A percentile compares a stretch with the other conserved stretches of the same genome.
These are phyloP conservation scores for Amaranthus tricolor DNA, from an alignment of 179 eudicot genomes.

Conservation along the genomic window DNA sequence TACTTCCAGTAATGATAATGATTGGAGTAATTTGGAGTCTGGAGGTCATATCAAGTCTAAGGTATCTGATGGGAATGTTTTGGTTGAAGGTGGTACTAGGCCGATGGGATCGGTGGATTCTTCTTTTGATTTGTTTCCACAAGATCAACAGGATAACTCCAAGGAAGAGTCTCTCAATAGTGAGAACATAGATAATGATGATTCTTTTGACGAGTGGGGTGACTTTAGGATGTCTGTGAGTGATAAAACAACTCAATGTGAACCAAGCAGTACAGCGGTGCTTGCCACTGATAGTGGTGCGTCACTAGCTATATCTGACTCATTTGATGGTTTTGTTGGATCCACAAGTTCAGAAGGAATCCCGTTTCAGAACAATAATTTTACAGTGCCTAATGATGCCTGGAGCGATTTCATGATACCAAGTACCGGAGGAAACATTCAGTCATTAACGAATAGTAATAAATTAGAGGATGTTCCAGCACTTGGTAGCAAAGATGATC, in stretches of 20 bases:
- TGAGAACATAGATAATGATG: slow-evolving; percentile 19
- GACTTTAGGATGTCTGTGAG: slow-evolving; percentile 23
- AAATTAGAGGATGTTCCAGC: slow-evolving; percentile 9
- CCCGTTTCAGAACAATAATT: slow-evolving; percentile 14
- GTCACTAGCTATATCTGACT: slow-evolving; percentile 28
- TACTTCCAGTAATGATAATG: slow-evolving; percentile 24
- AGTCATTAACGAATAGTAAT: background rate
- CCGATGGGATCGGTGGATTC: slow-evolving; percentile 20
- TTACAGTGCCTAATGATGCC: slow-evolving; percentile 14
- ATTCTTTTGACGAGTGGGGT: slow-evolving; percentile 23
- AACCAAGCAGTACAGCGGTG: slow-evolving; percentile 28
- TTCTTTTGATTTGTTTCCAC: slow-evolving; percentile 37
- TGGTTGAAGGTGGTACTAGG: slow-evolving; percentile 21
- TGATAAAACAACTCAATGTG: slow-evolving; percentile 28
- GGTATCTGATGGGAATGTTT: slow-evolving; percentile 29
- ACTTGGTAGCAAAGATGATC: slow-evolving; percentile 14
- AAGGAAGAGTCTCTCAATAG: slow-evolving; percentile 2
- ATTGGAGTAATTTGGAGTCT: slow-evolving; percentile 16
- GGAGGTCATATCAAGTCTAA: slow-evolving; percentile 26
- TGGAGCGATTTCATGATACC: slow-evolving; percentile 15
- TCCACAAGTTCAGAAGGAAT: slow-evolving; percentile 19
- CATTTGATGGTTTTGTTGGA: slow-evolving; percentile 36
- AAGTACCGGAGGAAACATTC: slow-evolving; percentile 1
- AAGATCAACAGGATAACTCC: slow-evolving; percentile 23
- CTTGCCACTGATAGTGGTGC: slow-evolving; percentile 23